Evolutionary conservation across 345 rosid genomes (phyloP), one percentile per base, ranked within the genome.

Genomic region (Orychophragmus violaceus): DNA sequence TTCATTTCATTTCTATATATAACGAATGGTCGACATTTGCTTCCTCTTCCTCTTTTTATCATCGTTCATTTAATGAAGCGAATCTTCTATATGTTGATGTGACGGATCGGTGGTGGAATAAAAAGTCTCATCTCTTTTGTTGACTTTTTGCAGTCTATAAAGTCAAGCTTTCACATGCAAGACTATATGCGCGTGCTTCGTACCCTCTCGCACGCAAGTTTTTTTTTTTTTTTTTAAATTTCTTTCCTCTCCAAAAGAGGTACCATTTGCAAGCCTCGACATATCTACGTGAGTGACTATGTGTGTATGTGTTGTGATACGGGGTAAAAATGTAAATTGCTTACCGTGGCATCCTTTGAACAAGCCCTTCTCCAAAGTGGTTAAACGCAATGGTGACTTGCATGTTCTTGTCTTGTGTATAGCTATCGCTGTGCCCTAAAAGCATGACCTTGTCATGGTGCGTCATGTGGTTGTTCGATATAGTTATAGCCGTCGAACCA

Each of bases 261-360:
- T n/a, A n/a, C n/a, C n/a, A n/a, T n/a, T n/a, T n/a, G n/a, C n/a
- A n/a, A n/a, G n/a, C n/a, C n/a, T n/a, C n/a, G n/a, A 17, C 33
- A 41, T n/a, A 36, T 39, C 13, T 12, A 53, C 39, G n/a, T n/a
- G n/a, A n/a, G 19, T 49, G 17, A 17, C 50, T 66, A 17, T 51
- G 3, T 17, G 16, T 22, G 42, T 41, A 44, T 6, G 29, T 6
- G 16, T 18, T 7, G 17, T 3, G 46, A 36, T n/a, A 9, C 62
- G 57, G 54, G 11, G 35, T 67, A 49, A 22, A 56, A 39, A 23
- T 5, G 49, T 28, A 59, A 1, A 8, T 29, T 11, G 3, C 8
- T 65, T 68, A 87, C 91, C 96, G 77, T 41, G 96, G 96, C 88
- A 86, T 89, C 66, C 96, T 84, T 63, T 89, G 96, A n/a, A 88